A percentile compares a stretch with the other conserved stretches of the same genome.
phyloP scores from a whole-genome alignment of 768 basidiomycete species.

The Mrakia hoshinonis region DNA sequence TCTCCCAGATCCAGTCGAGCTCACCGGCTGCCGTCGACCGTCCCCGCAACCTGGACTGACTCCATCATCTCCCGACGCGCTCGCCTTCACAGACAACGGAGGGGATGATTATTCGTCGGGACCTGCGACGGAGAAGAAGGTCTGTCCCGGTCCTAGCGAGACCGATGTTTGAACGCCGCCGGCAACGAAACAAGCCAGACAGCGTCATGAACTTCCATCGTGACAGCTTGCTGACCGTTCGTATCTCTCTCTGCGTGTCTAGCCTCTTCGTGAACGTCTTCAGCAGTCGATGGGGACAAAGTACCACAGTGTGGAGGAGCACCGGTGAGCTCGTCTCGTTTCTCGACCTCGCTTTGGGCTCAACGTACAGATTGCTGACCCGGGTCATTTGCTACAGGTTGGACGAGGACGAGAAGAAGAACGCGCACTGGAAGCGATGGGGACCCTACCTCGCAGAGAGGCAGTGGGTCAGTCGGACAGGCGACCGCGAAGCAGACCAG shows the following conservation, averaged over 20 bases:
- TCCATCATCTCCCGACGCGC: conserved; percentile 25
- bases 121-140: conserved; percentile 32
- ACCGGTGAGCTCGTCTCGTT: conserved; percentile 44
- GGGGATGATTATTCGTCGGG: conserved; percentile 38
- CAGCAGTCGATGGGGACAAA: conserved; percentile 55
- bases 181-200: conserved; percentile 24
- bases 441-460: conserved; percentile 94
- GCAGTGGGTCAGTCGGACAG: conserved; percentile 68
- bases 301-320: conserved; percentile 73
- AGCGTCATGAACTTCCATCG: background rate
- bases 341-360: background rate
- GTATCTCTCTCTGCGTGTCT: background rate
- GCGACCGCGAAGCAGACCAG: too few relatives aligned
- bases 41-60: too few relatives aligned
- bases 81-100: conserved; percentile 23
- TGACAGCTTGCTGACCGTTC: background rate
- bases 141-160: conserved; percentile 18
- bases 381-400: conserved; percentile 41
- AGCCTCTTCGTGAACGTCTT: conserved; percentile 51
- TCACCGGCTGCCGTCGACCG: too few relatives aligned
- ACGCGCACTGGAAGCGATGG: conserved; percentile 96
- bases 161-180: background rate
- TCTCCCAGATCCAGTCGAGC: background rate
- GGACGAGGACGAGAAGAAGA: conserved; percentile 66
- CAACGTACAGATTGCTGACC: background rate